These are phyloP conservation scores for Aspergillus sclerotialis DNA, from an alignment of 2,329 filamentous ascomycete species.

Conservation along the genomic window DNA sequence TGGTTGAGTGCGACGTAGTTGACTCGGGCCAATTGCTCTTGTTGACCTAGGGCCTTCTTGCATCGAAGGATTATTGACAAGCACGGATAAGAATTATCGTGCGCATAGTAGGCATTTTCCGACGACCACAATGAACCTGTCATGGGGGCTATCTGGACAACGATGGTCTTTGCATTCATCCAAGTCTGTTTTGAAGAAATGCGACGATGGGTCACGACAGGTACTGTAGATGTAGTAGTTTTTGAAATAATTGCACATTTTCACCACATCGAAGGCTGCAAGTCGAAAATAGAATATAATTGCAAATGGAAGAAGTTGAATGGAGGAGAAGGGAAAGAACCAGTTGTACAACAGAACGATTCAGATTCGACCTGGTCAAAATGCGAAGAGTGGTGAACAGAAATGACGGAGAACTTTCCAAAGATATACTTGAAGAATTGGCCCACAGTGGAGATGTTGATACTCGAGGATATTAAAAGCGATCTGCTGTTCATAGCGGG, in stretches of 20 bases:
- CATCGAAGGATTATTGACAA: not conserved
- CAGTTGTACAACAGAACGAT: not conserved
- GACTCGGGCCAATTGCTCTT: not conserved
- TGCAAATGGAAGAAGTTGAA: not conserved
- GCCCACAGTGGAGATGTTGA: not conserved
- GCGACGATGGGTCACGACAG: constrained; percentile 60
- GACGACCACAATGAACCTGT: constrained; percentile 64
- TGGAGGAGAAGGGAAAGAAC: not conserved
- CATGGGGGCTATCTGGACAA: constrained; percentile 61
- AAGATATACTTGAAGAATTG: constrained; percentile 4
- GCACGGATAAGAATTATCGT: constrained; percentile 10
- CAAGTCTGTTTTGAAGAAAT: constrained; percentile 64
- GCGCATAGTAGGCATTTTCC: constrained; percentile 54
- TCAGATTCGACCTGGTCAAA: not conserved
- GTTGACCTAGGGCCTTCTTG: not conserved
- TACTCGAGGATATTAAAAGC: constrained; percentile 6
- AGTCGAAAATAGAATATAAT: not conserved
- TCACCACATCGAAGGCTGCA: constrained; percentile 14
- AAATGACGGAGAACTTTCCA: constrained; percentile 1
- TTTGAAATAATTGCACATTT: constrained; percentile 58
- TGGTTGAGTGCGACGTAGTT: not conserved
- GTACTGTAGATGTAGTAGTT: constrained; percentile 72
- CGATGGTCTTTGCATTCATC: constrained; percentile 56
- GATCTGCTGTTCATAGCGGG: constrained; percentile 11
- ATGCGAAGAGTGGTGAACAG: not conserved